Evolutionary conservation across 441 rosid species (phyloP), one percentile per base, ranked within the genome.

Genomic region (Euphorbia corollata): DNA sequence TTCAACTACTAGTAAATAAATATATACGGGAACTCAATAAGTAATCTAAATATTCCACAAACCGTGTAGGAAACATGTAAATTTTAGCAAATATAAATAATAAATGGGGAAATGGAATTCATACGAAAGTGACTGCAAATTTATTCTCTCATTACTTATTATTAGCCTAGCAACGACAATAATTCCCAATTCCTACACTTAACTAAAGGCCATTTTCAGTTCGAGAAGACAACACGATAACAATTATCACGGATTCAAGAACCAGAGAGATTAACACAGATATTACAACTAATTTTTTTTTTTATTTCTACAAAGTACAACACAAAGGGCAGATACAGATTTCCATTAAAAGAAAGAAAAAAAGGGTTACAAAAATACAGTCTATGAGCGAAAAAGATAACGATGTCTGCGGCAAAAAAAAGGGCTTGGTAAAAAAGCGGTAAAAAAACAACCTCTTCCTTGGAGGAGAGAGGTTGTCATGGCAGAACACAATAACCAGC

Each of bases 401-500:
- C 58, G 79, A 32, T 15, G 77, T 78, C 79, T 68, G 79, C 8
- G 70, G 81, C n/a, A n/a, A 71, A 81, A 61, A 2, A 54, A 73
- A 18, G 82, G 79, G 65, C 68, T 69, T 63, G 75, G 82, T 23
- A 0, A 63, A 62, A 65, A 73, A 0, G 3, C n/a, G 10, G 13
- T 10, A 45, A 50, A 74, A 78, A 80, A 84, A 75, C 68, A 74
- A 76, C 79, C 68, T 54, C 32, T 54, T 45, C 64, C 16, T 8
- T 18, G 1, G 0, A 54, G 18, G 61, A 45, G 64, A 57, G 59
- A 24, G 82, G 73, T 73, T 76, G 79, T 82, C 75, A 65, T 65
- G 83, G 83, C 88, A 80, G 71, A 41, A 65, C 85, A 22, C 47
- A 59, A 67, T 71, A 75, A 77, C 20, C 32, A 64, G 80, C 80